Conservation (phyloP, 2,329 filamentous ascomycete species). For the Colletotrichum sp. region DNA sequence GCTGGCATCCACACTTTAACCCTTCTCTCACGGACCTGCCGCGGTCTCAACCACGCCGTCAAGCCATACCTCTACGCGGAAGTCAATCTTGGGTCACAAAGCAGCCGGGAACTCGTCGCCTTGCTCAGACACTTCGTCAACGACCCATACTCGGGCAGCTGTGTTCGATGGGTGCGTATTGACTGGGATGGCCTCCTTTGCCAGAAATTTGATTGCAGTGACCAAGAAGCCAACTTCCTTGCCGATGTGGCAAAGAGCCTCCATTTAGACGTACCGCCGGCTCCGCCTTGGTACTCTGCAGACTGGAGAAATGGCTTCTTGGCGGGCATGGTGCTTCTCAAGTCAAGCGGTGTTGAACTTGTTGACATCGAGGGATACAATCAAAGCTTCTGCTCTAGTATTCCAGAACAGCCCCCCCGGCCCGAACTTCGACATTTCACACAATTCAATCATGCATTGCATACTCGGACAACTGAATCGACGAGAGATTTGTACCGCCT, state of each 20-base stretch:
- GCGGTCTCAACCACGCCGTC: neutral
- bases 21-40: neutral
- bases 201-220: neutral
- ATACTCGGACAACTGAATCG: neutral
- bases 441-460: neutral
- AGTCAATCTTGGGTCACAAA: neutral
- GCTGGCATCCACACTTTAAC: neutral
- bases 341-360: neutral
- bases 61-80: neutral
- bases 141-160: neutral
- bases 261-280: neutral
- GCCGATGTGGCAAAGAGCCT: neutral
- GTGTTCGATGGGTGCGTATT: neutral
- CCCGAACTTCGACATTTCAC: neutral
- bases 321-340: neutral
- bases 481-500: neutral
- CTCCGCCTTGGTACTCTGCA: neutral
- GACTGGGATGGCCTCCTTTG: neutral
- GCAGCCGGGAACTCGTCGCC: neutral
- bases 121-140: neutral
- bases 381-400: neutral
- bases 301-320: neutral
- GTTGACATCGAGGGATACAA: neutral
- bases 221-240: neutral
- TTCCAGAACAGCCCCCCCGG: neutral